A percentile compares a stretch with the other conserved stretches of the same genome.
Evolutionary conservation across 352 stramenopile genomes (phyloP).

Genomic region (Phytophthora brassicae): DNA sequence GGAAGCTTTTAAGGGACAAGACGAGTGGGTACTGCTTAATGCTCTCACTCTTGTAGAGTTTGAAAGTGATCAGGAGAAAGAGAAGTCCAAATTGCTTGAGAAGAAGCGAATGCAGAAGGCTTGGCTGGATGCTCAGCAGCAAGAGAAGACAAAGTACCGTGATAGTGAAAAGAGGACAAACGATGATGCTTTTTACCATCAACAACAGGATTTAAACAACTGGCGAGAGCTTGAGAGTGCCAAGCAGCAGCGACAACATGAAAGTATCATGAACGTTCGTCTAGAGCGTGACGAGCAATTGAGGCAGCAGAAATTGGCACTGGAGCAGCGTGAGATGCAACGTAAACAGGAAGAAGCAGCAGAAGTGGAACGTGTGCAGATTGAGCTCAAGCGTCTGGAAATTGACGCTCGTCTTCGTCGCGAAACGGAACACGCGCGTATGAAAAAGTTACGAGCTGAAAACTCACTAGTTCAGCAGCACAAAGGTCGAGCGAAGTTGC

Average conservation of each 20-base stretch:
- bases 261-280: conserved; percentile 53
- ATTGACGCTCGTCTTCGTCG: conserved; percentile 40
- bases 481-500: conserved; percentile 39
- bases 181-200: conserved; percentile 39
- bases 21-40: conserved; percentile 79
- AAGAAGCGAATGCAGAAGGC: conserved; percentile 65
- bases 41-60: conserved; percentile 73
- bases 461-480: conserved; percentile 45
- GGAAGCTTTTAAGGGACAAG: conserved; percentile 43
- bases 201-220: conserved; percentile 48
- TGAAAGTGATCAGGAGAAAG: conserved; percentile 56
- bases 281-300: conserved; percentile 66
- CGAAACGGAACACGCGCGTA: conserved; percentile 49
- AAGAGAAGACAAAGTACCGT: conserved; percentile 43
- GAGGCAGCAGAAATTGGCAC: conserved; percentile 43
- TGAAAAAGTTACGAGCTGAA: conserved; percentile 49
- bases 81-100: conserved; percentile 37
- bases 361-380: conserved; percentile 56
- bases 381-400: conserved; percentile 53
- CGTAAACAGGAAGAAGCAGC: conserved; percentile 47
- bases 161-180: conserved; percentile 38
- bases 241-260: conserved; percentile 55
- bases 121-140: conserved; percentile 61
- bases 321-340: conserved; percentile 35
- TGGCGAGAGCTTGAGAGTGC: conserved; percentile 51